Conservation (phyloP, 305 asterid genomes). For the Stenogyne calaminthoides region DNA sequence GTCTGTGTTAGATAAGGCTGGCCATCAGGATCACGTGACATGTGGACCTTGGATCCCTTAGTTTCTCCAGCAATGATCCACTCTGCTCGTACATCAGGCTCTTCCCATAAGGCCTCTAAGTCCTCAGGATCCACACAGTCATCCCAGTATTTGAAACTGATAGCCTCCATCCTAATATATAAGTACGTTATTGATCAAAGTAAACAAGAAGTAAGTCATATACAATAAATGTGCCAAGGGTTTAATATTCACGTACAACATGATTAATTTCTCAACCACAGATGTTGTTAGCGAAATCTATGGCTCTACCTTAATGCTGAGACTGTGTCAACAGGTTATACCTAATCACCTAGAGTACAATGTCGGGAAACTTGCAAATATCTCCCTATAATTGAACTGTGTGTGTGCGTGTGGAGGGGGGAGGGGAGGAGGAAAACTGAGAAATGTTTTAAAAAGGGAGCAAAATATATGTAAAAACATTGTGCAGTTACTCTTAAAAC, state of each 20-base stretch:
- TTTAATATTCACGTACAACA: background rate
- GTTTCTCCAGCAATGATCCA: conserved; percentile 89
- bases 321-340: conserved; percentile 15
- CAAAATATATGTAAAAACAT: background rate
- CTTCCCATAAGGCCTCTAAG: conserved; percentile 84
- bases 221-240: background rate
- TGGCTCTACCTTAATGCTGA: conserved; percentile 4
- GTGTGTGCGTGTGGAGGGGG: too few species aligned
- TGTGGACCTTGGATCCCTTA: conserved; percentile 76
- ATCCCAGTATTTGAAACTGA: conserved; percentile 87
- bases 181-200: background rate
- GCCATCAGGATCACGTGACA: conserved; percentile 94
- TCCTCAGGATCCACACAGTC: conserved; percentile 84
- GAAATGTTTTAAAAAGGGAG: background rate
- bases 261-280: conserved; percentile 1
- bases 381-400: background rate
- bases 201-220: background rate
- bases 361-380: background rate
- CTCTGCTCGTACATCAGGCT: conserved; percentile 74
- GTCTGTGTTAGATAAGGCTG: conserved; percentile 86
- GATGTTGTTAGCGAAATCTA: conserved; percentile 6
- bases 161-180: conserved; percentile 47
- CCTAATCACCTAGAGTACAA: background rate
- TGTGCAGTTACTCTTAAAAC: background rate
- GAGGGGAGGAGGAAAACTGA: background rate